These are phyloP conservation scores for Mycosphaerella arachidis DNA, from an alignment of 2,329 filamentous ascomycete genomes.

Conservation along the genomic window DNA sequence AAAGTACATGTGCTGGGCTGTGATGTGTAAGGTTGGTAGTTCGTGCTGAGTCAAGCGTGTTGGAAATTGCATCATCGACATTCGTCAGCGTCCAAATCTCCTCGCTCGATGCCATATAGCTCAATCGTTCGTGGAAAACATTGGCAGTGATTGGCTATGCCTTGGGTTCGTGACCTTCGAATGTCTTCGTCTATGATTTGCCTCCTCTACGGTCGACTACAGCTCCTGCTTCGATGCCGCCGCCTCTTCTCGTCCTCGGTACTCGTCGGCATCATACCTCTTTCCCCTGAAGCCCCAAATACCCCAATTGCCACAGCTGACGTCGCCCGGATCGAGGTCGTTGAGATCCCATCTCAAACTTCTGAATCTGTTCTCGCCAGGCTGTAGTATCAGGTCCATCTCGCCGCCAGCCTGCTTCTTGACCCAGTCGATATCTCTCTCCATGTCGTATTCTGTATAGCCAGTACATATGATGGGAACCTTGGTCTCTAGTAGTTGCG, in stretches of 20 bases:
- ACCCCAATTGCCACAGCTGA: constrained; percentile 95
- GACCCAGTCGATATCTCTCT: constrained; percentile 87
- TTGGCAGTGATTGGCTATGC: too few relatives aligned
- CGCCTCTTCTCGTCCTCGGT: constrained; percentile 18
- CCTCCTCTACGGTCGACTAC: not conserved
- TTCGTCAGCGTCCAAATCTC: too few relatives aligned
- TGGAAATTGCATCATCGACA: too few relatives aligned
- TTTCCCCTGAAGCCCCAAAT: constrained; percentile 97
- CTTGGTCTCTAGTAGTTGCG: constrained; percentile 88
- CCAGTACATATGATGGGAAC: constrained; percentile 90
- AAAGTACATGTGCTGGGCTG: too few relatives aligned
- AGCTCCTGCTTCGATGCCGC: not conserved
- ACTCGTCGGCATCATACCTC: constrained; percentile 65
- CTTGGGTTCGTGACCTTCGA: too few relatives aligned
- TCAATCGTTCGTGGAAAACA: too few relatives aligned
- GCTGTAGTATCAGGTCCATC: constrained; percentile 85
- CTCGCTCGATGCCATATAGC: too few relatives aligned
- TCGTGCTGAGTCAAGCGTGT: too few relatives aligned
- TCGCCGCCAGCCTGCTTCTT: constrained; percentile 79
- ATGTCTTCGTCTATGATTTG: not conserved
- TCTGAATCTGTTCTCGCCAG: constrained; percentile 89
- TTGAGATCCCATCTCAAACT: constrained; percentile 97
- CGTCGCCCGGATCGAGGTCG: constrained; percentile 86
- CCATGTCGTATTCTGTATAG: constrained; percentile 93
- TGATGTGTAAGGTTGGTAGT: too few relatives aligned